A percentile compares a stretch with the other conserved stretches of the same genome.
Conservation (phyloP, 495 filamentous ascomycete genomes). For the Neurospora sp. region DNA sequence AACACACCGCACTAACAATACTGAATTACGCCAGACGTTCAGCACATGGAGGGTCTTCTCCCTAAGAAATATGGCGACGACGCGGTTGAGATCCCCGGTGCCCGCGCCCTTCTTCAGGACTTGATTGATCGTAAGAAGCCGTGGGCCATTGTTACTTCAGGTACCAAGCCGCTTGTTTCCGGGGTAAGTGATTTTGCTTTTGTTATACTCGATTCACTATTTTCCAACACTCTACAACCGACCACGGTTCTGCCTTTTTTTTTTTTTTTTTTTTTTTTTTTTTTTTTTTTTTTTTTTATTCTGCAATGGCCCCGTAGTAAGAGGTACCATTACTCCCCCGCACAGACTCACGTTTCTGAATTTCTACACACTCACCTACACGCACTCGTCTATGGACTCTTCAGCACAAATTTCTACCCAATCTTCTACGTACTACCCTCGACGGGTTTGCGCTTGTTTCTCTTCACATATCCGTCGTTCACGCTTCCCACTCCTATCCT, state of each 20-base stretch:
- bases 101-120: constrained; percentile 31
- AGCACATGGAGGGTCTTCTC: constrained; percentile 64
- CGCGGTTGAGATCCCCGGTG: constrained; percentile 73
- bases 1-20: neutral
- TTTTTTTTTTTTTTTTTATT: neutral
- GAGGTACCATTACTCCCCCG: neutral
- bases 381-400: neutral
- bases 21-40: constrained; percentile 53
- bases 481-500: neutral
- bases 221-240: neutral
- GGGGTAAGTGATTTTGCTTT: constrained; percentile 31
- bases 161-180: constrained; percentile 66
- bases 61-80: constrained; percentile 66
- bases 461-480: neutral
- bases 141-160: constrained; percentile 93
- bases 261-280: too few species aligned
- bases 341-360: neutral
- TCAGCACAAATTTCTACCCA: neutral
- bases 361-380: neutral
- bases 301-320: neutral
- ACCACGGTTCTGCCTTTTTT: neutral
- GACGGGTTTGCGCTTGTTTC: neutral
- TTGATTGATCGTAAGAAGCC: constrained; percentile 40
- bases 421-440: neutral
- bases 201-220: neutral